Conservation (phyloP, 2,329 filamentous ascomycete genomes). For the Cercospora canescens region DNA sequence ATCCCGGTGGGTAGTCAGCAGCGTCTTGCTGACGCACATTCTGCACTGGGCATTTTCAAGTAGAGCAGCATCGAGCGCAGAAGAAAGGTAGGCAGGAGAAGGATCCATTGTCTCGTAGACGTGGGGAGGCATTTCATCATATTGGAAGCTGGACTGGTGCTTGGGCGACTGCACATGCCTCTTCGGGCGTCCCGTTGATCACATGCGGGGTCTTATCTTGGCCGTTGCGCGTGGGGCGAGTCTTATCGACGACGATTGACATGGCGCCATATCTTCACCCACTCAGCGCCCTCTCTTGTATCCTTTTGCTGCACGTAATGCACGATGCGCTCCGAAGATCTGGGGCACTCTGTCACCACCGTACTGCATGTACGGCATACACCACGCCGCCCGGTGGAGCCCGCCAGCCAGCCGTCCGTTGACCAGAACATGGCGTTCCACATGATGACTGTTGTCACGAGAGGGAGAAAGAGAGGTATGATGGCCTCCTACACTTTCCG, state of each 20-base stretch:
- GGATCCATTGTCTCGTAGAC: neutral
- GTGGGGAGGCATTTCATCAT: neutral
- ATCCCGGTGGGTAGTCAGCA: neutral
- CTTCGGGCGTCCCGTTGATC: neutral
- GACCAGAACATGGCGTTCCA: constrained; percentile 6
- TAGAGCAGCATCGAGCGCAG: neutral
- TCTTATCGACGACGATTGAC: constrained; percentile 9
- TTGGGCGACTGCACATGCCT: constrained; percentile 1
- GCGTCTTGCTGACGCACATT: neutral
- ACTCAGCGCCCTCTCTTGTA: constrained; percentile 2
- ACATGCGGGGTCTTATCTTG: constrained; percentile 5
- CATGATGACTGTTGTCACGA: constrained; percentile 4
- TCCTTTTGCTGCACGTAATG: constrained; percentile 11
- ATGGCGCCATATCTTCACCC: constrained; percentile 6
- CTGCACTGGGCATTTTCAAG: neutral
- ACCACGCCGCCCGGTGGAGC: neutral
- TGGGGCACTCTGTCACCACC: constrained; percentile 7
- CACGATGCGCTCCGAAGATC: constrained; percentile 9
- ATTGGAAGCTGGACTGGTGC: neutral
- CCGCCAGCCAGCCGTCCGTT: neutral
- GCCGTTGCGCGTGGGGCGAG: neutral
- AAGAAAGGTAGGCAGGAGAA: neutral
- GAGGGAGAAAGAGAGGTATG: neutral
- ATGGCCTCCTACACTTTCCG: neutral
- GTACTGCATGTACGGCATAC: too few species aligned